phyloP scores from a whole-genome alignment of 2,329 filamentous ascomycete genomes.

The Huntiella decipiens region DNA sequence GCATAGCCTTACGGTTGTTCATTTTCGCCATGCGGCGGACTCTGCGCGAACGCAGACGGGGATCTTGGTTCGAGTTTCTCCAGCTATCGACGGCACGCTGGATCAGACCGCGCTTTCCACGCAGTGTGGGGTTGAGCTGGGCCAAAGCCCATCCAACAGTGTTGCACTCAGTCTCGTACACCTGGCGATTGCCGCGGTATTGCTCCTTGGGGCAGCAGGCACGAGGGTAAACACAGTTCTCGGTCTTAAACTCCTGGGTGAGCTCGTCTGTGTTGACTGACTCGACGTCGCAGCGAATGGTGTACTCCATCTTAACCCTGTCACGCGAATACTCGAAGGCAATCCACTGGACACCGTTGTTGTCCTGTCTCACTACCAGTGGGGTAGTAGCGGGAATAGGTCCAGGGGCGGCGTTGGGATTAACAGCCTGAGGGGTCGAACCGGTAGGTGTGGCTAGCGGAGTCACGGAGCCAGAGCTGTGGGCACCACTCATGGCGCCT shows the following conservation, averaged over 20 bases:
- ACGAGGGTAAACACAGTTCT: constrained; percentile 94
- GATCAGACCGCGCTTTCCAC: constrained; percentile 87
- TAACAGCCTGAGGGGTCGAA: constrained; percentile 37
- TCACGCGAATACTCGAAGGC: constrained; percentile 96
- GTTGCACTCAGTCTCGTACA: constrained; percentile 98
- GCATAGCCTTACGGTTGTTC: constrained; percentile 61
- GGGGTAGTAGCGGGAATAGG: constrained; percentile 95
- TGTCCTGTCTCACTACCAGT: constrained; percentile 80
- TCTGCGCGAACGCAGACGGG: constrained; percentile 70
- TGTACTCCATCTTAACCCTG: constrained; percentile 98
- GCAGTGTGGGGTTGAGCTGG: constrained; percentile 73
- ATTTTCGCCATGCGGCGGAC: constrained; percentile 95
- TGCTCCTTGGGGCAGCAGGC: constrained; percentile 90
- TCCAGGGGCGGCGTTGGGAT: constrained; percentile 80
- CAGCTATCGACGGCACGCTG: constrained; percentile 96
- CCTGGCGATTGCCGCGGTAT: constrained; percentile 84
- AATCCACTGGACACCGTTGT: constrained; percentile 97
- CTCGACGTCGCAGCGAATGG: constrained; percentile 92
- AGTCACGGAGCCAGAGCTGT: constrained; percentile 16
- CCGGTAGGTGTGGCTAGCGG: constrained; percentile 26
- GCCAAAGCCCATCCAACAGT: constrained; percentile 98
- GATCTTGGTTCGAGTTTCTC: constrained; percentile 97
- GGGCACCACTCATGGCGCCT: constrained; percentile 20
- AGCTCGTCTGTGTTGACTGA: constrained; percentile 83
- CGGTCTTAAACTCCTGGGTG: constrained; percentile 77